These are phyloP conservation scores for Nakaseomyces kungkrabaensis DNA, from an alignment of 1,139 yeast genomes.

Conservation along the genomic window DNA sequence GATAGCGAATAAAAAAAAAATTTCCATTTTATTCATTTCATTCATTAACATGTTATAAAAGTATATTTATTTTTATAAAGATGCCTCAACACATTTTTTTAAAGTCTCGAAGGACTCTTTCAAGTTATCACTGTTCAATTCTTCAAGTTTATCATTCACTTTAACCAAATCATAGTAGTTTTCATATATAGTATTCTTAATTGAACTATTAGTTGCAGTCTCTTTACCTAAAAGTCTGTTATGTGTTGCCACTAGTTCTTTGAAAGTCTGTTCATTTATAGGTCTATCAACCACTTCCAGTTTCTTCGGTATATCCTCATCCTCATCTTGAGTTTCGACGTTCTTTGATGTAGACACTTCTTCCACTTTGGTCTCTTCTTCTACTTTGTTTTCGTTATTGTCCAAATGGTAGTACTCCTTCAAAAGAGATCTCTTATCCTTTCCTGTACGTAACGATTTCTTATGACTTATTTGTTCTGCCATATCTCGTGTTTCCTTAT, in stretches of 20 bases:
- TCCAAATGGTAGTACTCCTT: constrained; percentile 37
- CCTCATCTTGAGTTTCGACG: constrained; percentile 6
- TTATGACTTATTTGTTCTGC: constrained; percentile 30
- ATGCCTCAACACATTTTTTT: neutral
- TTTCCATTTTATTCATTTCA: neutral
- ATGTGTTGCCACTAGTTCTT: constrained; percentile 32
- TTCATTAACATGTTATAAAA: too few species aligned
- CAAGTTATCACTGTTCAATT: constrained; percentile 10
- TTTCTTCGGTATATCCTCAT: constrained; percentile 6
- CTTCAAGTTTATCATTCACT: constrained; percentile 35
- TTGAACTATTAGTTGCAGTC: constrained; percentile 37
- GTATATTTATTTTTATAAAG: neutral
- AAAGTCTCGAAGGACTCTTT: neutral
- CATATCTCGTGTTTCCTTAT: constrained; percentile 7
- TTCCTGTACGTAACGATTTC: constrained; percentile 26
- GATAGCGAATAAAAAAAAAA: neutral
- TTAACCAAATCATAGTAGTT: constrained; percentile 43
- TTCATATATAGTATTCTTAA: constrained; percentile 42
- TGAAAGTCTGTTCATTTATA: constrained; percentile 33
- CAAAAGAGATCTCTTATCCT: constrained; percentile 34
- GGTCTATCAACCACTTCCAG: constrained; percentile 14
- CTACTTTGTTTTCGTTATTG: constrained; percentile 11
- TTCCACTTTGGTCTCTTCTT: constrained; percentile 5
- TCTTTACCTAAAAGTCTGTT: constrained; percentile 35
- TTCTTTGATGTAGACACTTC: neutral